Base-by-base conservation (phyloP, 2,329 filamentous ascomycete genomes). In the Stachybotrys elegans region DNA sequence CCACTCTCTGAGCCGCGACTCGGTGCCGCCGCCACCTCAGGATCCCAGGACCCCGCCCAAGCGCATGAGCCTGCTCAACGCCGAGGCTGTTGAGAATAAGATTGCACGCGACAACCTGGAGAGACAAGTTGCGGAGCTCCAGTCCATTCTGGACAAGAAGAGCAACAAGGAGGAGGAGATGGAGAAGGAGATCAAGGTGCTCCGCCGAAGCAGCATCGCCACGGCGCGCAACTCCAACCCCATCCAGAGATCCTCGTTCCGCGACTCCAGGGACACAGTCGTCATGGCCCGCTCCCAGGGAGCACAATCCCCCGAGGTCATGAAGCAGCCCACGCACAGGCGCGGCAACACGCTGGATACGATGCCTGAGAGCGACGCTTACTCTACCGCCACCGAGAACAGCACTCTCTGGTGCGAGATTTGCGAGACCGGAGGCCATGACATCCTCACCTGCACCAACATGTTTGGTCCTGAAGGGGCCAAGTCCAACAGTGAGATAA, bases 391-490 rank as follows among this genome's bases (percentile, higher is more conserved):
- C 19, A 88, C 85, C 31, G 87, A 90, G 60, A 83, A 76, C 55
- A 86, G 81, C 61, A 79, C 76, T 14, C 76, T 91, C 50, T 95
- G 88, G 86, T 97, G 92, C 66, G 93, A 97, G 68, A 93, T 97
- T 49, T 97, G 92, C 68, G 91, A 96, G 69, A 88, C 87, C 25
- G 78, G 81, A 38, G 91, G 92, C 14, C 92, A 97, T 60, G 92
- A 97, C 57, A 95, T 97, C 48, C 73, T 97, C 45, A 94, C 88
- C 19, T 97, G 92, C 73, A 90, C 87, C 43, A 92, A 89, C 63
- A 93, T 95, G 83, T 92, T 88, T 63, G 82, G 76, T 3, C 60
- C 70, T 7, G 69, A 69, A 21, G 60, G 63, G 25, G 53, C 53
- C 42, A 66, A 67, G 55, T 62, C 59, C 4, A 59, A 59, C 48